phyloP scores from a whole-genome alignment of 345 rosid species.

The Rhizophora mangle region DNA sequence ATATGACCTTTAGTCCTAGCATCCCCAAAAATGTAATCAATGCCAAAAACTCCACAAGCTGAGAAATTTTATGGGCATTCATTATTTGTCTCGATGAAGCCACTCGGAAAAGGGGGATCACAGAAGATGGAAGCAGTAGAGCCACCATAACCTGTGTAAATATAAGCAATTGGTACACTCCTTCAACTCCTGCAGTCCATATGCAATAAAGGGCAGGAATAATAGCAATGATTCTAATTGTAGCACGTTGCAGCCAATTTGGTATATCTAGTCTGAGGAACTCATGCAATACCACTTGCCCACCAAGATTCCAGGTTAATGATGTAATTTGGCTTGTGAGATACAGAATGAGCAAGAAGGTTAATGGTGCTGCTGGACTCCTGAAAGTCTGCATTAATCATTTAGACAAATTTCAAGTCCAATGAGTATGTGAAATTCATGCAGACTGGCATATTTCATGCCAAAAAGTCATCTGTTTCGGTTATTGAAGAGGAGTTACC shows the following conservation, averaged over 20 bases:
- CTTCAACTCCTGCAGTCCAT: constrained; percentile 90
- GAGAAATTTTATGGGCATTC: constrained; percentile 80
- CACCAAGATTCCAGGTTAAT: constrained; percentile 73
- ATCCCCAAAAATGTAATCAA: constrained; percentile 60
- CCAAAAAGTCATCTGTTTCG: constrained; percentile 7
- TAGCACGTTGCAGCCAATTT: constrained; percentile 84
- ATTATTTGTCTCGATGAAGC: constrained; percentile 85
- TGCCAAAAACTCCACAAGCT: constrained; percentile 57
- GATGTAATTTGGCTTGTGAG: constrained; percentile 72
- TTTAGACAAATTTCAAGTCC: not conserved
- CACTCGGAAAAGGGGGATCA: constrained; percentile 83
- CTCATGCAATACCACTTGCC: constrained; percentile 67
- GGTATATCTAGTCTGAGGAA: constrained; percentile 83
- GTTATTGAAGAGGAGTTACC: constrained; percentile 40
- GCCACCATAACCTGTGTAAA: constrained; percentile 79
- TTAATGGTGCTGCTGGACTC: constrained; percentile 55
- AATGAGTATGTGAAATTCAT: constrained; percentile 13
- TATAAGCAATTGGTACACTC: constrained; percentile 80
- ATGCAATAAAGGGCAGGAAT: constrained; percentile 79
- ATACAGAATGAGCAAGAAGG: constrained; percentile 55
- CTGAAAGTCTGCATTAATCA: constrained; percentile 54
- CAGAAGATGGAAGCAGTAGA: constrained; percentile 81
- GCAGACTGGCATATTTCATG: not conserved
- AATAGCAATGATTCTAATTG: constrained; percentile 72
- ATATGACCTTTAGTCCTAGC: constrained; percentile 69